Evolutionary conservation across 495 filamentous ascomycete species (phyloP), one percentile per base, ranked within the genome.

Genomic region (Neurospora sp.): DNA sequence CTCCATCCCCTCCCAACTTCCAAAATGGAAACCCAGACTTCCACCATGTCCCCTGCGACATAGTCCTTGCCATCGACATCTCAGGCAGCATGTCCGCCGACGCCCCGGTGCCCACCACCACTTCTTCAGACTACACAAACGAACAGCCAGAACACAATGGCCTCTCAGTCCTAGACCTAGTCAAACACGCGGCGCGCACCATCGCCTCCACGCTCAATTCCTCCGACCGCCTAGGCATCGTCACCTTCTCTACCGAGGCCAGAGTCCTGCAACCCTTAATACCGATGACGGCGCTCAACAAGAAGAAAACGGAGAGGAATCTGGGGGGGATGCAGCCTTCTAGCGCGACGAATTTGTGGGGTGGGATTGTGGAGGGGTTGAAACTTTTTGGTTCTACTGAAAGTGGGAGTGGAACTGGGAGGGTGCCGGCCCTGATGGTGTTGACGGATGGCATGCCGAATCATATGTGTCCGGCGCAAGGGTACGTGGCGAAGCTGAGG

Each of bases 381-480:
- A 71, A 72, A 37, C 72, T 85, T 0, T 84, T 86, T 70, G 40
- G 40, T 74, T 10, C 59, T 35, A 73, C 3, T 35, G 35, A 70
- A 69, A 46, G 66, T 2, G 39, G 38, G 35, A 35, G 35, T 35
- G 35, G 4, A 0, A 35, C 35, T 0, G 35, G 35, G 3, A 73
- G 77, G 7, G 81, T 84, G 8, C 82, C 81, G 37, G 82, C 84
- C 2, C 73, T 86, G 12, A 83, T 86, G 79, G 79, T 86, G 66
- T 72, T 86, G 39, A 86, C 85, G 1, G 85, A 85, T 71, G 84
- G 85, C n/a, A 20, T 75, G 72, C 85, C 85, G 3, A 85, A 85
- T 71, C 74, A 79, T 40, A 78, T 79, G 83, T 83, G 78, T 39
- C 81, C 81, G 23, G 16, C 73, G 4, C 59, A 75, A 16, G 84